A percentile compares a stretch with the other conserved stretches of the same genome.
phyloP scores from a whole-genome alignment of 345 rosid species.

The Eucalyptus pauciflora region DNA sequence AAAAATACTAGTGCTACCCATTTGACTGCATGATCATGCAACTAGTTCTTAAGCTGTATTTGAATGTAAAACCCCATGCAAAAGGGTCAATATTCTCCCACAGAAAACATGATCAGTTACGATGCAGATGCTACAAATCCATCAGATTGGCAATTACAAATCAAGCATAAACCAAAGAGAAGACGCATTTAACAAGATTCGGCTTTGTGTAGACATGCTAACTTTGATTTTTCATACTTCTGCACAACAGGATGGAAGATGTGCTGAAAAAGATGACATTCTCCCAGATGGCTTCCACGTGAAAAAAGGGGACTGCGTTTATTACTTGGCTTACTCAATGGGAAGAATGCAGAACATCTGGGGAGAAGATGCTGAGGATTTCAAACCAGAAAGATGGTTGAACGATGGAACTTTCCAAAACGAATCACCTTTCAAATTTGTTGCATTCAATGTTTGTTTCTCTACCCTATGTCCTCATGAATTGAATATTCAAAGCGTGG shows the following conservation, averaged over 20 bases:
- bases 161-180: not conserved
- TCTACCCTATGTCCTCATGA: too few relatives aligned
- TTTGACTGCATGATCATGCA: too few relatives aligned
- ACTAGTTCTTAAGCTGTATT: too few relatives aligned
- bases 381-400: slow-evolving; percentile 78
- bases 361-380: slow-evolving; percentile 67
- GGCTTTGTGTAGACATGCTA: not conserved
- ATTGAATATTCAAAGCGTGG: too few relatives aligned
- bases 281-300: slow-evolving; percentile 58
- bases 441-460: slow-evolving; percentile 36
- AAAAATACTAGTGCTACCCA: too few relatives aligned
- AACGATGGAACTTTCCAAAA: slow-evolving; percentile 48
- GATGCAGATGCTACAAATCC: too few relatives aligned
- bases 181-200: not conserved
- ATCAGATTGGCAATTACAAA: not conserved
- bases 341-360: slow-evolving; percentile 68
- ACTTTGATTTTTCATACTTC: not conserved
- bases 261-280: slow-evolving; percentile 47
- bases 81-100: too few relatives aligned
- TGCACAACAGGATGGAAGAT: slow-evolving; percentile 40
- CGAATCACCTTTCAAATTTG: slow-evolving; percentile 65
- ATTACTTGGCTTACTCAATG: slow-evolving; percentile 61
- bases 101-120: too few relatives aligned
- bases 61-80: too few relatives aligned
- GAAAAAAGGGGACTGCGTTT: slow-evolving; percentile 49